Evolutionary conservation across 495 filamentous ascomycete species (phyloP).

Genomic region (Trichoderma parareesei): DNA sequence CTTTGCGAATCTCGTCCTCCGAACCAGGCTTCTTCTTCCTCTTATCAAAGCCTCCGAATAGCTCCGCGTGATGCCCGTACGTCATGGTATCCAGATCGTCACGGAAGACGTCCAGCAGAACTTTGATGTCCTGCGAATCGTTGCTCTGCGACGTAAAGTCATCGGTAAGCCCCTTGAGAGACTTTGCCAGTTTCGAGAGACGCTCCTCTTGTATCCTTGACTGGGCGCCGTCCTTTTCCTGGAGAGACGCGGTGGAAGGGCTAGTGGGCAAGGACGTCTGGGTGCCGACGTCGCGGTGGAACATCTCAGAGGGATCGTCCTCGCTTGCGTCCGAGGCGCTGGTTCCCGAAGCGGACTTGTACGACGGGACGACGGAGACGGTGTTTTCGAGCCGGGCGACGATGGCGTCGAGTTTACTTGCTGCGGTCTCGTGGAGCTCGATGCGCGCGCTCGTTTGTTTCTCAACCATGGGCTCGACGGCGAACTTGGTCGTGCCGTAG

Average conservation of each 20-base stretch:
- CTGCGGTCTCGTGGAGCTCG: slow-evolving; percentile 61
- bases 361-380: slow-evolving; percentile 51
- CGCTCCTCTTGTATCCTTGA: slow-evolving; percentile 26
- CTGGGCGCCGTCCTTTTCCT: slow-evolving; percentile 33
- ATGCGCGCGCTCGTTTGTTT: slow-evolving; percentile 69
- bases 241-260: slow-evolving; percentile 14
- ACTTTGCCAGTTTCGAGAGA: slow-evolving; percentile 31
- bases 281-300: slow-evolving; percentile 80
- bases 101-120: slow-evolving; percentile 38
- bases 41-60: slow-evolving; percentile 28
- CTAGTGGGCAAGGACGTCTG: slow-evolving; percentile 62
- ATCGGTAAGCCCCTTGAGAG: slow-evolving; percentile 45
- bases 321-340: slow-evolving; percentile 24
- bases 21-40: slow-evolving; percentile 38
- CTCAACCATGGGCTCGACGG: slow-evolving; percentile 76
- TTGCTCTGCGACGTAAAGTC: slow-evolving; percentile 33
- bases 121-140: slow-evolving; percentile 29
- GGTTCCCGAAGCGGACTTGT: slow-evolving; percentile 20
- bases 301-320: slow-evolving; percentile 71
- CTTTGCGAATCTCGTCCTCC: slow-evolving; percentile 67
- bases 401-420: slow-evolving; percentile 55
- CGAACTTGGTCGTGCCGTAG: slow-evolving; percentile 74
- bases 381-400: slow-evolving; percentile 64
- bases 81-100: slow-evolving; percentile 38
- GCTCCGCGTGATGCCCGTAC: slow-evolving; percentile 23